Conservation (phyloP, 2,329 filamentous ascomycete species). For the Neonectria faginata region DNA sequence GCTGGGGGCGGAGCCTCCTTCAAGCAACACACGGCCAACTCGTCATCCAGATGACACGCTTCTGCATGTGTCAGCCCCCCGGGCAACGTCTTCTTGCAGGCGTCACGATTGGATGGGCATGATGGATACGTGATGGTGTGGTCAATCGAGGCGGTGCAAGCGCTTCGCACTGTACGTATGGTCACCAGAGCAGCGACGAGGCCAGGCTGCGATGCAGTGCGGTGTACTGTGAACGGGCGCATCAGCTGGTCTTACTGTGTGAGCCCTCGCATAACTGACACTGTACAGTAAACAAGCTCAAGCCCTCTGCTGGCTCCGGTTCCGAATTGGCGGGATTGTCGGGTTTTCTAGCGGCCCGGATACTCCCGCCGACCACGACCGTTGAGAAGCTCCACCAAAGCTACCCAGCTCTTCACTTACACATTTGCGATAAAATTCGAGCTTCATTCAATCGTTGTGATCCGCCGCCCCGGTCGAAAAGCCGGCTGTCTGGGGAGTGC, state of each 20-base stretch:
- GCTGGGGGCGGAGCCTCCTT: conserved; percentile 16
- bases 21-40: conserved; percentile 8
- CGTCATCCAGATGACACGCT: conserved; percentile 25
- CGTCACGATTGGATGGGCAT: conserved; percentile 20
- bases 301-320: background rate
- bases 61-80: conserved; percentile 25
- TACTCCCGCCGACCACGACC: background rate
- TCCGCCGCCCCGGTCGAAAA: background rate
- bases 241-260: background rate
- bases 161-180: conserved; percentile 16
- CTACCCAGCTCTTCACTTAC: conserved; percentile 16
- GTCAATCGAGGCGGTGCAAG: conserved; percentile 8
- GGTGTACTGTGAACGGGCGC: background rate
- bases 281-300: background rate
- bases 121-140: conserved; percentile 22
- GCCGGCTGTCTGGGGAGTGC: background rate
- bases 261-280: background rate
- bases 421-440: conserved; percentile 26
- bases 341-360: conserved; percentile 45
- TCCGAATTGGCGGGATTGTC: conserved; percentile 10
- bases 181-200: background rate
- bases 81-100: conserved; percentile 13
- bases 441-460: conserved; percentile 3
- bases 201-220: background rate
- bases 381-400: conserved; percentile 24